Evolutionary conservation across 2,329 filamentous ascomycete species (phyloP), one percentile per base, ranked within the genome.

Genomic region (Cercospora sp.): DNA sequence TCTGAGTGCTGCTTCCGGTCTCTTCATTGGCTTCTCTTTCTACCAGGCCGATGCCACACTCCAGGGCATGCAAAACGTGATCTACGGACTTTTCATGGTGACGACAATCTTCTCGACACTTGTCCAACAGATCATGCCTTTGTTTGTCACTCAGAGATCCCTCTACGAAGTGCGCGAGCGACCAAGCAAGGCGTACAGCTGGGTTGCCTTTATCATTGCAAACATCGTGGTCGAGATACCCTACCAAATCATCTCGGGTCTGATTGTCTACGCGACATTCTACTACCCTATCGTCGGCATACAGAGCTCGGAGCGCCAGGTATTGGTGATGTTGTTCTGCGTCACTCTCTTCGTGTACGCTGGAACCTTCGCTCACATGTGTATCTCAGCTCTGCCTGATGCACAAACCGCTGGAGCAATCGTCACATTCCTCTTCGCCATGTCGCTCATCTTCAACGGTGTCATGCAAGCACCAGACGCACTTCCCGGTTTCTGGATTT

Each of bases 151-250:
- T 2, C 86, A 88, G 74, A 83, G 87, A 60, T 82, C 85, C 2
- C 79, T 89, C 5, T 88, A 88, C 77, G 86, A 89, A 77, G 85
- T 83, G 12, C 86, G 86, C 65, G 86, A 89, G 73, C 81, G 86
- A 3, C 86, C 89, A 0, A 88, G 85, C 77, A 92, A 92, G 75
- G 84, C 88, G 0, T 94, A 93, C 80, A 91, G 88, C 0, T 93
- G 91, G 91, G 85, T 87, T 72, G 89, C 86, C 0, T 93, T 93
- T 79, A 85, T 93, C 77, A 80, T 90, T 3, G 86, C 89, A 75
- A 91, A 92, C 75, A 86, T 93, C 64, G 63, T 91, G 2, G 90
- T 91, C 60, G 91, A 94, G 77, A 83, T 92, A 1, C 90, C 90
- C 0, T 93, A 85, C 79, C 84, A 87, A 63, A 83, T 88, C 40